Base-by-base conservation (phyloP, 176 grass and related monocot genomes). In the Saccharum spontaneum region DNA sequence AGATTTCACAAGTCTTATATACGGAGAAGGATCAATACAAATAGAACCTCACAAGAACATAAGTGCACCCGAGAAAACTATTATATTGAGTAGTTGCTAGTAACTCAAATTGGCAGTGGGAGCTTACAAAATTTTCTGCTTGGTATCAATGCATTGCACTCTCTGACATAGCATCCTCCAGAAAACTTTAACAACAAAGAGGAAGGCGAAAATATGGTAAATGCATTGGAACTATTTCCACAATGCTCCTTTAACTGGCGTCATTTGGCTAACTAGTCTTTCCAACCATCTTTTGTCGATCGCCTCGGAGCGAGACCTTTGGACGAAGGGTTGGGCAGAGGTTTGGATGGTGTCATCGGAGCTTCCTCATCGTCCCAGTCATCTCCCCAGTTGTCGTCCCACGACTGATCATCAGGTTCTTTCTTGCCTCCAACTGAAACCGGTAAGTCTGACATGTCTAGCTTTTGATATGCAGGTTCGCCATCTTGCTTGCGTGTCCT, bases 281-380 rank as follows among this genome's bases (percentile, higher is more conserved):
- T 99, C 97, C 91, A 98, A 10, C 87, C 89, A 88, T 98, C 97
- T 89, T 99, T 99, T 41, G 82, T 82, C 1, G 79, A 87, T 84
- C 83, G 90, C 77, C 97, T 84, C 44, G 93, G 78, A 84, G 91
- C 87, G 20, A 99, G 97, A 20, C 97, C 93, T 84, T 96, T 94
- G 12, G 77, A 99, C 11, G 94, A 96, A 41, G 79, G 90, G 85
- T 88, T 96, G 24, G 87, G 64, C 46, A 90, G 80, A 36, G 86
- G 82, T 76, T 86, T 95, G 8, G 91, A 91, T 18, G 93, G 93
- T 23, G 97, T 96, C 77, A 92, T 75, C 0, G 97, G 91, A 0
- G 97, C 86, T 79, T 97, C 95, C 82, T 94, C 97, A 34, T 99
- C 97, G 14, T 90, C 90, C 97, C 97, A 95, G 57, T 82, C 84